Percentiles rank a stretch among this genome's conserved stretches.
phyloP scores from a whole-genome alignment of 1,284 basidiomycete species.

The Sporisorium scitamineum region DNA sequence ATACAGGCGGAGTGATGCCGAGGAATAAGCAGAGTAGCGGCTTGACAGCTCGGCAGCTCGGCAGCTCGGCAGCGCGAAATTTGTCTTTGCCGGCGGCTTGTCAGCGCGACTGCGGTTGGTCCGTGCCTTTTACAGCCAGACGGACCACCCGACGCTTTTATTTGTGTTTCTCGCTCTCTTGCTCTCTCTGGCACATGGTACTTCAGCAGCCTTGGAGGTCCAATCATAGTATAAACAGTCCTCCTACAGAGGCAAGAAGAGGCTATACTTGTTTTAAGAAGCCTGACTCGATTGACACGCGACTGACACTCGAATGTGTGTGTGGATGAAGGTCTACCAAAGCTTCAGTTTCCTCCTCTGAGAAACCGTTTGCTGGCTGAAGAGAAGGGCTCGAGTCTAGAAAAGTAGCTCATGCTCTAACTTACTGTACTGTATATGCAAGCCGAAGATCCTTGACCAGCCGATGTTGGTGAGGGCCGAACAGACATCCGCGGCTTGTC shows the following conservation, averaged over 20 bases:
- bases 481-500: background rate
- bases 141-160: background rate
- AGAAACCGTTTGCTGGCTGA: too few relatives aligned
- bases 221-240: background rate
- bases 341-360: background rate
- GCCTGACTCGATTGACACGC: background rate
- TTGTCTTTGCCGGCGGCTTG: slow-evolving; percentile 1
- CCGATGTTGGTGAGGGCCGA: background rate
- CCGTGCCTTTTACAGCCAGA: background rate
- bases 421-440: background rate
- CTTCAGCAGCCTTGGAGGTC: background rate
- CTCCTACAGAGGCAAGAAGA: background rate
- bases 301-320: background rate
- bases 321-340: background rate
- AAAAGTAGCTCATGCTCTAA: background rate
- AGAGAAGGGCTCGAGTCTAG: too few relatives aligned
- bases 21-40: background rate
- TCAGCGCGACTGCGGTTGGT: background rate
- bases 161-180: background rate
- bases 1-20: background rate
- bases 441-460: background rate
- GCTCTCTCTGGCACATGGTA: background rate
- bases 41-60: slow-evolving; percentile 8
- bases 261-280: too few relatives aligned
- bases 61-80: slow-evolving; percentile 7